Evolutionary conservation across 78 protist species (phyloP).

Genomic region (Polysphondylium violaceum): DNA sequence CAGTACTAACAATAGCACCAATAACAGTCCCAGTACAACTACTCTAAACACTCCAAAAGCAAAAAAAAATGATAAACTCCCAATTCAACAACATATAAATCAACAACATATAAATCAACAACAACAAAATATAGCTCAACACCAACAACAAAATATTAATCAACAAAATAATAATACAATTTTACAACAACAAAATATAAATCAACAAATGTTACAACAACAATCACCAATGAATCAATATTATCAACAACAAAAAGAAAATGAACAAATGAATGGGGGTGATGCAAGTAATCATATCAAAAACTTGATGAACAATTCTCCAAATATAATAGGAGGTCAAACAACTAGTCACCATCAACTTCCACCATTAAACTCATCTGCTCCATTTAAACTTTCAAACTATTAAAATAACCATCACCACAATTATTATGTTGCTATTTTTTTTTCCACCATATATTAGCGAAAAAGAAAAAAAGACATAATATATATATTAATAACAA

Average conservation of each 20-base stretch:
- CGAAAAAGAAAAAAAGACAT: too few relatives aligned
- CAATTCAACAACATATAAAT: background rate
- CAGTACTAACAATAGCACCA: background rate
- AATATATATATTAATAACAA: too few relatives aligned
- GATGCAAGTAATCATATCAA: too few relatives aligned
- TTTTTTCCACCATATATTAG: too few relatives aligned
- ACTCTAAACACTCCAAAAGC: background rate
- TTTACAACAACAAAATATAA: background rate
- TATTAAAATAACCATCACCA: too few relatives aligned
- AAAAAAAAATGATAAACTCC: background rate
- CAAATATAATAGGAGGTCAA: too few relatives aligned
- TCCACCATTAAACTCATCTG: too few relatives aligned
- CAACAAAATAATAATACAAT: background rate
- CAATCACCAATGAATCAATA: background rate
- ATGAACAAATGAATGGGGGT: too few relatives aligned
- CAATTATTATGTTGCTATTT: too few relatives aligned
- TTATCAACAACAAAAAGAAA: background rate
- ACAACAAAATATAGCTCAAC: background rate
- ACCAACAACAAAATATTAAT: background rate
- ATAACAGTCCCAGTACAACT: background rate
- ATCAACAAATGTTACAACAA: constrained; percentile 6
- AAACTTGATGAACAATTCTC: too few relatives aligned
- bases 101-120: background rate
- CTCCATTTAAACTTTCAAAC: too few relatives aligned
- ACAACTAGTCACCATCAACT: too few relatives aligned